These are phyloP conservation scores for Saccharomycopsis lassenensis DNA, from an alignment of 805 yeast genomes.

Conservation along the genomic window DNA sequence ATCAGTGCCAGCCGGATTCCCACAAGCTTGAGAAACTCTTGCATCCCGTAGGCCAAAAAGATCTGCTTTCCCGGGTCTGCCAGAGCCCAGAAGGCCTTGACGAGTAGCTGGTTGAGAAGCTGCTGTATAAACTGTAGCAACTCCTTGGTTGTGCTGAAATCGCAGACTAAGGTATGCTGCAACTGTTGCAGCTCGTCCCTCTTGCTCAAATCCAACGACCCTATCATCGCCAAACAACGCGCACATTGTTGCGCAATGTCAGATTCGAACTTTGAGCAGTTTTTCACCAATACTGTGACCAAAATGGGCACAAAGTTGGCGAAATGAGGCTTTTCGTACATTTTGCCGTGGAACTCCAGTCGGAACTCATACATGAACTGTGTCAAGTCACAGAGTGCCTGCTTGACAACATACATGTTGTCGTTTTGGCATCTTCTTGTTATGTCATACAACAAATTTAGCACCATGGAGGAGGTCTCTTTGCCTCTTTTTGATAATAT, in stretches of 20 bases:
- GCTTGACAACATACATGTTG: constrained; percentile 61
- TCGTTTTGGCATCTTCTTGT: constrained; percentile 47
- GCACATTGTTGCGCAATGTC: constrained; percentile 50
- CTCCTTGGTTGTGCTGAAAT: constrained; percentile 54
- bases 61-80: constrained; percentile 78
- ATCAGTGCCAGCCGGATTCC: no score
- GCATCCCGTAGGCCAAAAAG: constrained; percentile 81
- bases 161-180: constrained; percentile 45
- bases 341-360: constrained; percentile 34
- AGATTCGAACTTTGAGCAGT: constrained; percentile 44
- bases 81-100: constrained; percentile 82
- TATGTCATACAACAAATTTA: constrained; percentile 37
- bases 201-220: constrained; percentile 36
- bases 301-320: constrained; percentile 32
- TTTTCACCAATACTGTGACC: constrained; percentile 42
- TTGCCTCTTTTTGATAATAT: constrained; percentile 24
- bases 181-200: no score
- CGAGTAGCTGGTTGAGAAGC: constrained; percentile 39
- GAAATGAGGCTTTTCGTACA: constrained; percentile 28
- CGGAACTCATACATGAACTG: constrained; percentile 43
- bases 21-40: constrained; percentile 63
- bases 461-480: constrained; percentile 11
- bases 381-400: constrained; percentile 54
- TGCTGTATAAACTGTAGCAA: constrained; percentile 9
- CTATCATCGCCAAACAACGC: constrained; percentile 61